These are phyloP conservation scores for Diplodia mutila DNA, from an alignment of 2,329 filamentous ascomycete genomes.

Conservation along the genomic window DNA sequence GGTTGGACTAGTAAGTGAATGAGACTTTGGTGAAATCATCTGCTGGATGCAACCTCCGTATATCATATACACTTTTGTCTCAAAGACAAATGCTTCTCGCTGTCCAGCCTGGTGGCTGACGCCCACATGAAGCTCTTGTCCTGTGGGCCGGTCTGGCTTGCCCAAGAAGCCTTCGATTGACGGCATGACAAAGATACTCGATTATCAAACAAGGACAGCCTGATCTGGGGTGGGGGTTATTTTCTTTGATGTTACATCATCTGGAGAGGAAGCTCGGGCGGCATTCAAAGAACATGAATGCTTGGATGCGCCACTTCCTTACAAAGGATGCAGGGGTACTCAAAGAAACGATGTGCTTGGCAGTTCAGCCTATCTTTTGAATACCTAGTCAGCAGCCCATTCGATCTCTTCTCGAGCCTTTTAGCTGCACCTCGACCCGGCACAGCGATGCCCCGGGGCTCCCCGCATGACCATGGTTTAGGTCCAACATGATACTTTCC, in stretches of 20 bases:
- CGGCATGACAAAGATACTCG: not conserved
- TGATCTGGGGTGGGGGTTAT: not conserved
- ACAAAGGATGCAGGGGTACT: not conserved
- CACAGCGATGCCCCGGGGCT: no score
- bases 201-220: not conserved
- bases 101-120: not conserved
- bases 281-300: not conserved
- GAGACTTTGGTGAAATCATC: not conserved
- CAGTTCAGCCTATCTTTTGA: not conserved
- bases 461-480: not conserved
- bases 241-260: not conserved
- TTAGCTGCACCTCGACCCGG: not conserved
- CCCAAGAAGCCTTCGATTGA: not conserved
- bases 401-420: not conserved
- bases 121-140: not conserved
- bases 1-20: not conserved
- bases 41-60: not conserved
- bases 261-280: not conserved
- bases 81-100: not conserved
- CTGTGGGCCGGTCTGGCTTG: not conserved
- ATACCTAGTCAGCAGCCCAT: not conserved
- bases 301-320: not conserved
- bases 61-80: not conserved
- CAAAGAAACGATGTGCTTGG: not conserved
- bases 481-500: not conserved